Base-by-base conservation (phyloP, 2,329 filamentous ascomycete species). In the Lecanicillium sp. region DNA sequence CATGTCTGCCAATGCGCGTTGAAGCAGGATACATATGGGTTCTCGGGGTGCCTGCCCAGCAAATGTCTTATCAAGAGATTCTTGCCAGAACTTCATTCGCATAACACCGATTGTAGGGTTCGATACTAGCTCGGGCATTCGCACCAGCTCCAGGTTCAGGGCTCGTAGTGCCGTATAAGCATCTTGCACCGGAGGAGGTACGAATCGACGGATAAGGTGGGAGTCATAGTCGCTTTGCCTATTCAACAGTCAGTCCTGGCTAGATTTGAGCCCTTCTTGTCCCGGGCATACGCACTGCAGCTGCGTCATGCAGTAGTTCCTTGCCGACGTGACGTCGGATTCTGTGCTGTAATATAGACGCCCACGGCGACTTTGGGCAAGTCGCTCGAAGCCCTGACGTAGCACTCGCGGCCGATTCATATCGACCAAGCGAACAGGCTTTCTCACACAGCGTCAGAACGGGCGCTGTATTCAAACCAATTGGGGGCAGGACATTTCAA, bases 61-160 rank as follows among this genome's bases (percentile, higher is more conserved):
- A 44, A 96, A 83, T 2, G 86, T 84, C 44, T 82, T 81, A 39
- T 82, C 75, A 37, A 98, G 68, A 4, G 86, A 79, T 51, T 97
- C 89, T 36, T 86, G 79, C 86, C 92, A 97, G 68, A 97, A 97
- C 59, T 95, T 87, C 62, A 95, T 82, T 47, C 92, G 87, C 72
- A 97, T 79, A 37, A 81, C 72, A 36, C 87, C 90, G 44, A 97
- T 85, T 4, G 82, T 83, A n/a, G 85, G 79, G 44, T 84, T 92
- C 33, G 86, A 92, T 15, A 92, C 89, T 11, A 85, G 79, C 62
- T 97, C 90, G 41, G 92, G 87, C 45, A 97, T 84, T 41, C 86
- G 78, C 32, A 90, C 86, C 44, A 96, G 77, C 60, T 96, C 90
- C 52, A 97, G 75, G 57, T 98, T 98, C 60, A 98, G 80, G 36